Conservation (phyloP, 202 grass and related monocot genomes). For the Schoenoplectus tabernaemontani region DNA sequence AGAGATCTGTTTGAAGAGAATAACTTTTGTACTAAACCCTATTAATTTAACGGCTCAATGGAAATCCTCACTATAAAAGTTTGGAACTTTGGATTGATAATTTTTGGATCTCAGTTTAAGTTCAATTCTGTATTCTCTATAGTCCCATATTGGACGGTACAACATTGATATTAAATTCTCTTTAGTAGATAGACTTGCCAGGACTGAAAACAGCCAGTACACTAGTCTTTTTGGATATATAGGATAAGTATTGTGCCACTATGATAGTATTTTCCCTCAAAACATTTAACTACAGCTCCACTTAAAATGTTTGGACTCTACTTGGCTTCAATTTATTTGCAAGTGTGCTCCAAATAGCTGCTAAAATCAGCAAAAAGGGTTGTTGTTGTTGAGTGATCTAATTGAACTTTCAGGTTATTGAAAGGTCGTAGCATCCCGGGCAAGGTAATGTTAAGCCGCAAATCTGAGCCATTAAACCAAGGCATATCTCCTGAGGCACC, state of each 20-base stretch:
- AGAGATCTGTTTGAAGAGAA: neutral
- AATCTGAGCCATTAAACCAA: conserved; percentile 49
- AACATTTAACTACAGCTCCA: neutral
- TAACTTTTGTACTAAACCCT: neutral
- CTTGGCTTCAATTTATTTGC: neutral
- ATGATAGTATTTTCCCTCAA: neutral
- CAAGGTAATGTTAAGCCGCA: conserved; percentile 68
- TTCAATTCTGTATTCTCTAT: neutral
- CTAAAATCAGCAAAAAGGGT: too few species aligned
- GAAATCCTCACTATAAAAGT: neutral
- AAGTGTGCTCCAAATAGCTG: neutral
- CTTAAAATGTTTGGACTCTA: neutral
- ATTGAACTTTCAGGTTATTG: conserved; percentile 50
- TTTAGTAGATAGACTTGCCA: neutral
- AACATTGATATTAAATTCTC: neutral
- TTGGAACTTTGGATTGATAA: neutral
- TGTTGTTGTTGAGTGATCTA: neutral
- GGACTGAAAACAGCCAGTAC: neutral
- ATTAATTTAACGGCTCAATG: neutral
- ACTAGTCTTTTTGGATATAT: neutral
- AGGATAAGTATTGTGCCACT: neutral
- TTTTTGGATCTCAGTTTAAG: neutral
- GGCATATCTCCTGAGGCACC: conserved; percentile 37
- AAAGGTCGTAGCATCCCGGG: conserved; percentile 91
- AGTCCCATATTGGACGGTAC: neutral